phyloP scores from a whole-genome alignment of 2,329 filamentous ascomycete species.

The Fusarium anguioides region DNA sequence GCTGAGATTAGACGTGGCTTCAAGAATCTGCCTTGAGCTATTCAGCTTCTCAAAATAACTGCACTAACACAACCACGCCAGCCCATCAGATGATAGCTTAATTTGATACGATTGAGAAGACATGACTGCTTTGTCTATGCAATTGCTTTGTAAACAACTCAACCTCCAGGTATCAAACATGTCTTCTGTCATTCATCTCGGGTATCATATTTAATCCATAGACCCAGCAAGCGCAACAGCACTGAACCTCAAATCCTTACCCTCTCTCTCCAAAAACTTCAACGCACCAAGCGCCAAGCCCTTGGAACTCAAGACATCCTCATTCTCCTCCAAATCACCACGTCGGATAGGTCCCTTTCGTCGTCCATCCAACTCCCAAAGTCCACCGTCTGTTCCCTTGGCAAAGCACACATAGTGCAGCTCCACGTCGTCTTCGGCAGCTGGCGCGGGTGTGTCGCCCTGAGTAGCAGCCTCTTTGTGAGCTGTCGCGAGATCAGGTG shows the following conservation, averaged over 20 bases:
- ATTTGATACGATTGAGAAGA: neutral
- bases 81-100: conserved; percentile 1
- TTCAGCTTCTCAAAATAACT: conserved; percentile 2
- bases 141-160: neutral
- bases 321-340: conserved; percentile 66
- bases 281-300: conserved; percentile 76
- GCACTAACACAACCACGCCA: neutral
- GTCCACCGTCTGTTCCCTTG: conserved; percentile 72
- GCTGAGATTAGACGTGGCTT: conserved; percentile 39
- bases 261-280: conserved; percentile 67
- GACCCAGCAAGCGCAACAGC: conserved; percentile 66
- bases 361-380: conserved; percentile 71
- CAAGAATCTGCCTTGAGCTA: conserved; percentile 22
- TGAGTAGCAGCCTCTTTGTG: conserved; percentile 80
- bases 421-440: conserved; percentile 84
- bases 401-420: conserved; percentile 97
- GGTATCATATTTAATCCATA: conserved; percentile 55
- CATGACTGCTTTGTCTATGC: neutral
- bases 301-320: conserved; percentile 80
- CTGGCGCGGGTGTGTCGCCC: conserved; percentile 83
- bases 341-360: conserved; percentile 67
- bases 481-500: conserved; percentile 77
- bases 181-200: neutral
- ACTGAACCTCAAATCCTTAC: conserved; percentile 68
- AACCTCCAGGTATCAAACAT: too few relatives aligned